A percentile compares a stretch with the other conserved stretches of the same genome.
phyloP scores from a whole-genome alignment of 163 green algal species.

The Chlamydomonas reinhardtii region DNA sequence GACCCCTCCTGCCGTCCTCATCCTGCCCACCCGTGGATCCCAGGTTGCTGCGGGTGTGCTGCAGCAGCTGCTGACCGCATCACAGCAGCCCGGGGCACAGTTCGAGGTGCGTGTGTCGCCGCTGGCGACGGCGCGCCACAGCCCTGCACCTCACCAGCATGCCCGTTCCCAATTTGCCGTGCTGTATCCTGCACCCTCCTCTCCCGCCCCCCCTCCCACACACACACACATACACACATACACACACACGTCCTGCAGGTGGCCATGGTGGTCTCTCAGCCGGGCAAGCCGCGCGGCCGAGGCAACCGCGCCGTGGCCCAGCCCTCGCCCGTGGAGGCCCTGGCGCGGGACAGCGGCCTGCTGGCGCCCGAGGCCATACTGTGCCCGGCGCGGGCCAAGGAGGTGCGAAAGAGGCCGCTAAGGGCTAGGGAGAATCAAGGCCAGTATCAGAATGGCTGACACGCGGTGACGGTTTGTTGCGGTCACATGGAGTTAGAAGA shows the following conservation, averaged over 20 bases:
- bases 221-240: too few species aligned
- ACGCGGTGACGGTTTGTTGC: too few species aligned
- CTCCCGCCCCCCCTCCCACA: too few species aligned
- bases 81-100: constrained; percentile 40
- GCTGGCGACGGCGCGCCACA: too few species aligned
- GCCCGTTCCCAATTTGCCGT: too few species aligned
- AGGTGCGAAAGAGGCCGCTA: constrained; percentile 23
- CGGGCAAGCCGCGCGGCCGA: constrained; percentile 79
- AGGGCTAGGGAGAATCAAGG: too few species aligned
- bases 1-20: neutral
- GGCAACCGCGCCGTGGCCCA: constrained; percentile 76
- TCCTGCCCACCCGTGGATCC: neutral
- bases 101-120: constrained; percentile 84
- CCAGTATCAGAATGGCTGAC: too few species aligned
- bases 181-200: too few species aligned
- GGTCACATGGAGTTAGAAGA: too few species aligned
- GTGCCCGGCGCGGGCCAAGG: constrained; percentile 51
- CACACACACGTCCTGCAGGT: constrained; percentile 61
- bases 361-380: constrained; percentile 52
- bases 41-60: constrained; percentile 78
- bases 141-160: neutral
- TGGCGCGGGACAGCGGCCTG: constrained; percentile 74
- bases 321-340: constrained; percentile 83
- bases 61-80: constrained; percentile 70
- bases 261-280: constrained; percentile 92